Base-by-base conservation (phyloP, 495 filamentous ascomycete genomes). In the Aspergillus panamensis region DNA sequence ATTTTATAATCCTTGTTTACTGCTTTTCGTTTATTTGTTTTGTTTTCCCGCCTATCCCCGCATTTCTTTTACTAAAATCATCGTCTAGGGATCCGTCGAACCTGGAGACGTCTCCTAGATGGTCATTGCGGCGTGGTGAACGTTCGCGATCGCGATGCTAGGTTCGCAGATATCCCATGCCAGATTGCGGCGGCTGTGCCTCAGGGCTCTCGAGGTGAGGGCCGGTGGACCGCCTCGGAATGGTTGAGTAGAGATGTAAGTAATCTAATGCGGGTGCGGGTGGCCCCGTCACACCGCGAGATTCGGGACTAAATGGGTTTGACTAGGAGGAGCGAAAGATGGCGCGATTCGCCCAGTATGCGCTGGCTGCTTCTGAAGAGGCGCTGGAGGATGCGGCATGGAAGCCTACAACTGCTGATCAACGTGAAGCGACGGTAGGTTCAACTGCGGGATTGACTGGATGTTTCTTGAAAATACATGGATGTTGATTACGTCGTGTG, bases 321-420 rank as follows among this genome's bases (percentile, higher is more conserved):
- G 7, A 20, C 20, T 55, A 85, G 83, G 84, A 96, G 48, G 83
- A 87, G 73, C 84, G 91, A 5, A 85, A 86, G 63, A 96, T 96
- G 89, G 92, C 94, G n/a, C 76, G 71, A 14, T 98, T 96, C 72
- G 82, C 91, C 21, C 92, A 96, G 69, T 97, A 95, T 77, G 92
- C 91, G 13, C 81, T 94, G 70, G 92, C 87, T 43, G 91, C 93
- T 8, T 80, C 92, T 3, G 82, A 91, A 56, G 94, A 97, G 80
- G 94, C 94, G 0, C 77, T 98, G 37, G 64, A 81, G 16, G 92
- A 97, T 76, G 88, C 94, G 8, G 84, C 77, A 3, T 97, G 92
- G 92, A 78, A 77, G 60, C 90, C 91, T 2, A 69, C 71, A 8
- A 75, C 69, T 20, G 72, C 78, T 48, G 78, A 84, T 39, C 83